A percentile compares a stretch with the other conserved stretches of the same genome.
These are phyloP conservation scores for Cystoderma amianthinum DNA, from an alignment of 768 basidiomycete genomes.

Conservation along the genomic window DNA sequence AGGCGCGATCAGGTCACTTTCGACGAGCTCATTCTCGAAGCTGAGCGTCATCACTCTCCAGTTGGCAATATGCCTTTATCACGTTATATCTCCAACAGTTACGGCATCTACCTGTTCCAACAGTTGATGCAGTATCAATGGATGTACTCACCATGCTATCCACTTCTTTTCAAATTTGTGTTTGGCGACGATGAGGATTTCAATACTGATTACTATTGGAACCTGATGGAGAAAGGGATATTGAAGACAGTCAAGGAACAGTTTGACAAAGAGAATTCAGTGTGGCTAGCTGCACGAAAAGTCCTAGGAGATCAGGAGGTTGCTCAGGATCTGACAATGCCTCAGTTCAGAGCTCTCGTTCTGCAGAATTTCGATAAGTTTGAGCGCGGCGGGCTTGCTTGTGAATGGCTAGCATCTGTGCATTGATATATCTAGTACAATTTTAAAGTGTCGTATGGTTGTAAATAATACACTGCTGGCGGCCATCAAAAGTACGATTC, in stretches of 20 bases:
- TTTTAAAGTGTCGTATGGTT: no score
- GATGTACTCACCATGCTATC: not conserved
- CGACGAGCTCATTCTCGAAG: slow-evolving; percentile 2
- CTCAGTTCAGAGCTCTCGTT: not conserved
- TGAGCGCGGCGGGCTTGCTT: not conserved
- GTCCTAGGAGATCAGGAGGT: not conserved
- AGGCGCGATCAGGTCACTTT: slow-evolving; percentile 5
- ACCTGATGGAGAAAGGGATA: not conserved
- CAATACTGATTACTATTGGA: not conserved
- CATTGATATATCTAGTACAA: no score
- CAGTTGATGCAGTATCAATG: not conserved
- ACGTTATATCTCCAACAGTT: not conserved
- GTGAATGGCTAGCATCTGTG: no score
- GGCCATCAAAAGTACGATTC: no score
- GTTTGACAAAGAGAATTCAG: not conserved
- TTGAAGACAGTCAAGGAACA: not conserved
- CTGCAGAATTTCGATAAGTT: not conserved
- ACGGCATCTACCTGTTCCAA: not conserved
- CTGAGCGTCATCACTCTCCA: not conserved
- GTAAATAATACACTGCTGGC: no score
- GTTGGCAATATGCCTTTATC: not conserved
- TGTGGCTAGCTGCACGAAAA: not conserved
- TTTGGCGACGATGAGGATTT: not conserved
- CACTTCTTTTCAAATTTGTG: not conserved
- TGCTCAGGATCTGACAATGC: not conserved